Evolutionary conservation across 768 basidiomycete genomes (phyloP).

Genomic region (Boletus sp.): DNA sequence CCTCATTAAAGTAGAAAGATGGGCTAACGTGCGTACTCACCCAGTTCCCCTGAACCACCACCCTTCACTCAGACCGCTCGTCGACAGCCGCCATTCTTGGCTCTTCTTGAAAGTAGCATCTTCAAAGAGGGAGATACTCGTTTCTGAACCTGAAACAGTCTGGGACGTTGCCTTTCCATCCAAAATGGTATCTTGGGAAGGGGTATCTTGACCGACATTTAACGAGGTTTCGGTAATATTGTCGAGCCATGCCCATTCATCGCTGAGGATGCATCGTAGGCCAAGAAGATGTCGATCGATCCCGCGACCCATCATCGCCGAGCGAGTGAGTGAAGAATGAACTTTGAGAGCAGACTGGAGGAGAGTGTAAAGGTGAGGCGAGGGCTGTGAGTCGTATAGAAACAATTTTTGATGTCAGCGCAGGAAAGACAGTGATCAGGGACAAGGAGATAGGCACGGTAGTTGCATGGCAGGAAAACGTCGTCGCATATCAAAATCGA

Average conservation of each 20-base stretch:
- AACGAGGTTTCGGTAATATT: not conserved
- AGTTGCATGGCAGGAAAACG: slow-evolving; percentile 1
- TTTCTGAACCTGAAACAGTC: not conserved
- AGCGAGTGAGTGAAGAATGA: slow-evolving; percentile 71
- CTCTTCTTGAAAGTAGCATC: slow-evolving; percentile 75
- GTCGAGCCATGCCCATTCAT: slow-evolving; percentile 30
- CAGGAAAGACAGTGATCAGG: not conserved
- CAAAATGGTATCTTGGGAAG: not conserved
- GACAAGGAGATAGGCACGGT: slow-evolving; percentile 28
- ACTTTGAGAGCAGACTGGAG: slow-evolving; percentile 67
- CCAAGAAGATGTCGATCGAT: slow-evolving; percentile 93
- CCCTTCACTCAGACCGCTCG: slow-evolving; percentile 86
- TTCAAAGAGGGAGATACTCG: slow-evolving; percentile 55
- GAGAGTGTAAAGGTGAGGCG: slow-evolving; percentile 40
- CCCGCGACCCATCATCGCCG: slow-evolving; percentile 78
- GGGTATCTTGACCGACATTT: slow-evolving; percentile 3
- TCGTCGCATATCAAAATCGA: not conserved
- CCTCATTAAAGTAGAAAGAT: not conserved
- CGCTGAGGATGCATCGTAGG: slow-evolving; percentile 60
- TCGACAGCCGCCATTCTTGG: slow-evolving; percentile 84
- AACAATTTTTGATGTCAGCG: not conserved
- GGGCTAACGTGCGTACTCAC: slow-evolving; percentile 32
- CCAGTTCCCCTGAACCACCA: slow-evolving; percentile 87
- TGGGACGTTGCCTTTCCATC: not conserved
- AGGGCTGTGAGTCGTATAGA: slow-evolving; percentile 2